Conservation (phyloP, 2,329 filamentous ascomycete species). For the Emergomyces africanus region DNA sequence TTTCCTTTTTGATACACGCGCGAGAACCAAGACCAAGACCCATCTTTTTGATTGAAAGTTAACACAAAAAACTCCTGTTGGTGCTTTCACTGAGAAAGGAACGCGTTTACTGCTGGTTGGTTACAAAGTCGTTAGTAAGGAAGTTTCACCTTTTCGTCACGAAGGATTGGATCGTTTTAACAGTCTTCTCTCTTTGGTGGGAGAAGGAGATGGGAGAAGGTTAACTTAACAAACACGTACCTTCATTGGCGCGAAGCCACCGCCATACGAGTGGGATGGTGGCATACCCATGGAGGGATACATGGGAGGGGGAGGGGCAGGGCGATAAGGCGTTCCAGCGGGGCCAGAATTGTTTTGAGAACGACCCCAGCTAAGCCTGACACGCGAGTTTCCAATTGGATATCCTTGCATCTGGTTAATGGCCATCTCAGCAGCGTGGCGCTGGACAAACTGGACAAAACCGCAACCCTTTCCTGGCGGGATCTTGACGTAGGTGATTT, state of each 20-base stretch:
- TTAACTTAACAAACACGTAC: slow-evolving; percentile 26
- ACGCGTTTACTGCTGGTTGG: slow-evolving; percentile 23
- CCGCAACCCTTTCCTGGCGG: slow-evolving; percentile 97
- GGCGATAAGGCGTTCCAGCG: slow-evolving; percentile 91
- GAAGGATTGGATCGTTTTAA: neutral
- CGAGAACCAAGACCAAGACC: slow-evolving; percentile 24
- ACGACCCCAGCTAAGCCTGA: slow-evolving; percentile 93
- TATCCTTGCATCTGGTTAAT: slow-evolving; percentile 99
- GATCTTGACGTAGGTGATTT: slow-evolving; percentile 99
- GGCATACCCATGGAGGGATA: slow-evolving; percentile 59
- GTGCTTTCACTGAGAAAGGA: slow-evolving; percentile 28
- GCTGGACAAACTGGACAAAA: slow-evolving; percentile 98
- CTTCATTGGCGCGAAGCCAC: slow-evolving; percentile 56
- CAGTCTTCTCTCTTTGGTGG: too few relatives aligned
- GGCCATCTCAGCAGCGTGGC: slow-evolving; percentile 97
- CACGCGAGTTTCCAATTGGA: slow-evolving; percentile 95
- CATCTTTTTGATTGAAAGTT: slow-evolving; percentile 25
- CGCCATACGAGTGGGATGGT: slow-evolving; percentile 47
- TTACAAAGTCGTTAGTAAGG: slow-evolving; percentile 8
- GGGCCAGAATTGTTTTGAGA: slow-evolving; percentile 98
- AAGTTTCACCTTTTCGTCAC: slow-evolving; percentile 2
- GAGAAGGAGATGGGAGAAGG: neutral
- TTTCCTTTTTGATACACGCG: slow-evolving; percentile 21
- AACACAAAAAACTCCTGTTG: slow-evolving; percentile 30
- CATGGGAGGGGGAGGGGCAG: slow-evolving; percentile 69